Conservation (phyloP, 1,284 basidiomycete species). For the Ceratobasidium theobromae region DNA sequence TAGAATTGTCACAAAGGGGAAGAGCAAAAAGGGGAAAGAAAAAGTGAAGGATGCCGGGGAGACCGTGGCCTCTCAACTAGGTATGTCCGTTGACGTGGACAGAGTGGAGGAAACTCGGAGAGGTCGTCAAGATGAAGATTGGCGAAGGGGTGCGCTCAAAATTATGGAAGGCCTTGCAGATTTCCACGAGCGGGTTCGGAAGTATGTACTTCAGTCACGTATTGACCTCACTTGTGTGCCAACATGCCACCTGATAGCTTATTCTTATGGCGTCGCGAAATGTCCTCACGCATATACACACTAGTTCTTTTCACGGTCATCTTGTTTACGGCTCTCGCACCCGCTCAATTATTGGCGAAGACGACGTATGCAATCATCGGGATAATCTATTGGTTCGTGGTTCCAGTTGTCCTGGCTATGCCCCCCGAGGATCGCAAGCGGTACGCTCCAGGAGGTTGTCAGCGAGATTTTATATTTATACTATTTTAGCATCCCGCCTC, state of each 20-base stretch:
- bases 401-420: constrained; percentile 57
- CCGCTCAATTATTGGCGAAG: constrained; percentile 55
- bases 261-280: constrained; percentile 62
- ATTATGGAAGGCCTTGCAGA: constrained; percentile 54
- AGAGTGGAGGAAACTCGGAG: constrained; percentile 41
- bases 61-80: constrained; percentile 19
- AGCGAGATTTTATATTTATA: not conserved
- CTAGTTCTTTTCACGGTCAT: constrained; percentile 46
- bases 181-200: constrained; percentile 64
- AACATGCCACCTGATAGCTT: constrained; percentile 46
- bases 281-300: constrained; percentile 52
- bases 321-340: constrained; percentile 49
- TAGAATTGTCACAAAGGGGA: constrained; percentile 37
- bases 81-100: not conserved
- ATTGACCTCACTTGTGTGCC: not conserved
- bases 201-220: constrained; percentile 48
- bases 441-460: constrained; percentile 42
- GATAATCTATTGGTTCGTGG: constrained; percentile 63
- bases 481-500: constrained; percentile 48
- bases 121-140: constrained; percentile 48
- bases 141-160: constrained; percentile 51
- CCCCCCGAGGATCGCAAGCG: constrained; percentile 51
- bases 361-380: constrained; percentile 51
- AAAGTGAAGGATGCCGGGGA: constrained; percentile 38
- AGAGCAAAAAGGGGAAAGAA: constrained; percentile 41